phyloP scores from a whole-genome alignment of 2,329 filamentous ascomycete genomes.

The Talaromyces piceae region DNA sequence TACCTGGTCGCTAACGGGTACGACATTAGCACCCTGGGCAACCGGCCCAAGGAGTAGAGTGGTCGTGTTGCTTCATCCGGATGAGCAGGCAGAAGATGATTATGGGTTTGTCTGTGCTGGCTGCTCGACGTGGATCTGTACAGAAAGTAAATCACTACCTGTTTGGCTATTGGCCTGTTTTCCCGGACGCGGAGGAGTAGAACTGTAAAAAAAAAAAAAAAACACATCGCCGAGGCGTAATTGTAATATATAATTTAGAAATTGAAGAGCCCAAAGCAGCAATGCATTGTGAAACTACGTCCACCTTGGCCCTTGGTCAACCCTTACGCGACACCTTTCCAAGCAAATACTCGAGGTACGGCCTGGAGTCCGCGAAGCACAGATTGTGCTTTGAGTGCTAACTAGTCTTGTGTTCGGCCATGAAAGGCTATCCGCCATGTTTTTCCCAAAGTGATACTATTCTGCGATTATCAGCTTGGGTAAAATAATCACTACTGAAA shows the following conservation, averaged over 20 bases:
- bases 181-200: neutral
- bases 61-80: neutral
- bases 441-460: no score
- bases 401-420: no score
- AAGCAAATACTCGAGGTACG: no score
- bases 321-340: neutral
- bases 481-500: neutral
- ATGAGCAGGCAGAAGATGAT: neutral
- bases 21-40: slow-evolving; percentile 57
- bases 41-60: slow-evolving; percentile 6
- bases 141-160: neutral
- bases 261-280: neutral
- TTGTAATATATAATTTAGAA: neutral
- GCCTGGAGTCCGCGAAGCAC: no score
- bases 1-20: slow-evolving; percentile 70
- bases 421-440: no score
- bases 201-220: neutral
- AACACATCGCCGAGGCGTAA: neutral
- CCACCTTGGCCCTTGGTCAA: no score
- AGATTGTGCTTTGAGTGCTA: no score
- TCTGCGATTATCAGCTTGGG: no score
- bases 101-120: no score
- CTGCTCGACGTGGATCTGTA: no score
- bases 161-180: neutral
- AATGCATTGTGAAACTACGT: neutral